Conservation (phyloP, 139 green algal species). For the Desmodesmus armatus region DNA sequence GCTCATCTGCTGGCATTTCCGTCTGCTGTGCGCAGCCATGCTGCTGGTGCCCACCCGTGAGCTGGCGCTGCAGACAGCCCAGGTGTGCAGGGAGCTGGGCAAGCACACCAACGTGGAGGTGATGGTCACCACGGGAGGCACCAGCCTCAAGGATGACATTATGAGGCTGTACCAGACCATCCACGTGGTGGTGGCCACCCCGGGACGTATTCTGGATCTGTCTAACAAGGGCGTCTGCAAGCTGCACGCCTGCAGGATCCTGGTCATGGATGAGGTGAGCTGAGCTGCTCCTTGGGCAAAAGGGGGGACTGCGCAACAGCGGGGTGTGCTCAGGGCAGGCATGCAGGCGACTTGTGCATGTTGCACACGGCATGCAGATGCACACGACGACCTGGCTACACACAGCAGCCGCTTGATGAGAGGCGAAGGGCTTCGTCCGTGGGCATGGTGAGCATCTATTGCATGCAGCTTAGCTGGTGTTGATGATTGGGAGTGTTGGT, state of each 20-base stretch:
- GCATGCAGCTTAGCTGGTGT: no score
- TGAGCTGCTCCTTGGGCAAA: neutral
- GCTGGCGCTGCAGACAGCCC: constrained; percentile 97
- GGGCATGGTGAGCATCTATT: no score
- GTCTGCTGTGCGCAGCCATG: constrained; percentile 77
- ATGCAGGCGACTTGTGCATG: no score
- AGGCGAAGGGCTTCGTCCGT: no score
- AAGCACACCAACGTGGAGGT: constrained; percentile 91
- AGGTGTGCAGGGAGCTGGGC: constrained; percentile 97
- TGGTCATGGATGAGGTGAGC: constrained; percentile 98
- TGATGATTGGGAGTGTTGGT: neutral
- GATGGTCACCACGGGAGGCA: constrained; percentile 98
- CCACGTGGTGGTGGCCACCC: constrained; percentile 96
- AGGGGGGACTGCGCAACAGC: no score
- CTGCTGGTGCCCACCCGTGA: constrained; percentile 98
- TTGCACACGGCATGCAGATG: no score
- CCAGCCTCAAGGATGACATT: constrained; percentile 98
- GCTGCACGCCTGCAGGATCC: constrained; percentile 85
- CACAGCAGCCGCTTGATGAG: no score
- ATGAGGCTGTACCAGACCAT: constrained; percentile 95
- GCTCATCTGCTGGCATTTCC: no score
- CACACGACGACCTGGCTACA: no score
- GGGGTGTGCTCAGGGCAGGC: no score
- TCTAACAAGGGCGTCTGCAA: constrained; percentile 95
- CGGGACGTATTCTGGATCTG: constrained; percentile 97